Evolutionary conservation across 164 flowering plant genomes (phyloP).

Genomic region (Magnolia changhungtana): DNA sequence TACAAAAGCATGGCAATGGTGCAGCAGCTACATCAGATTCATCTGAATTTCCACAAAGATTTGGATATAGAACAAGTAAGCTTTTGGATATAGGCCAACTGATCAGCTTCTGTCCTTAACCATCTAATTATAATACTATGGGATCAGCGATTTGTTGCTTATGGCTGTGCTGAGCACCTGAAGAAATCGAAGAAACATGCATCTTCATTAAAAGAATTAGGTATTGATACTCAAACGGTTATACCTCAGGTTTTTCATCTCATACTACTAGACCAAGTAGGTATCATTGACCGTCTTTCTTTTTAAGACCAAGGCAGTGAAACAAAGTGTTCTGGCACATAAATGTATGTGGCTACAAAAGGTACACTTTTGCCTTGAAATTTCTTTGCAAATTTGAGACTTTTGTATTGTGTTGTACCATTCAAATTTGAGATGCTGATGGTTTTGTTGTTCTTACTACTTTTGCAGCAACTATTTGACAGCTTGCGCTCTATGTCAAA

Average conservation of each 20-base stretch:
- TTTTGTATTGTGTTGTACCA: too few relatives aligned
- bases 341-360: constrained; percentile 74
- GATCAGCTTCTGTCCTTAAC: constrained; percentile 53
- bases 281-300: not conserved
- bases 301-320: constrained; percentile 13
- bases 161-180: constrained; percentile 44
- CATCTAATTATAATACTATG: constrained; percentile 77
- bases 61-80: constrained; percentile 66
- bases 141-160: constrained; percentile 46
- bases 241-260: not conserved
- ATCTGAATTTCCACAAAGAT: constrained; percentile 66
- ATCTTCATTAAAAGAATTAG: constrained; percentile 34
- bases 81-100: constrained; percentile 38
- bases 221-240: not conserved
- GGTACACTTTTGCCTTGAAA: too few relatives aligned
- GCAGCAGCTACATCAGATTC: too few relatives aligned
- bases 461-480: too few relatives aligned
- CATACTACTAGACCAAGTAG: not conserved
- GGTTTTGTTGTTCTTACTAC: too few relatives aligned
- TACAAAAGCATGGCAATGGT: too few relatives aligned
- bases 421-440: too few relatives aligned
- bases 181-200: constrained; percentile 31
- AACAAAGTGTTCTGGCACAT: constrained; percentile 20
- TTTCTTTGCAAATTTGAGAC: too few relatives aligned
- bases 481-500: too few relatives aligned